These are phyloP conservation scores for Pichia sp. DNA, from an alignment of 1,139 yeast species.

Conservation along the genomic window DNA sequence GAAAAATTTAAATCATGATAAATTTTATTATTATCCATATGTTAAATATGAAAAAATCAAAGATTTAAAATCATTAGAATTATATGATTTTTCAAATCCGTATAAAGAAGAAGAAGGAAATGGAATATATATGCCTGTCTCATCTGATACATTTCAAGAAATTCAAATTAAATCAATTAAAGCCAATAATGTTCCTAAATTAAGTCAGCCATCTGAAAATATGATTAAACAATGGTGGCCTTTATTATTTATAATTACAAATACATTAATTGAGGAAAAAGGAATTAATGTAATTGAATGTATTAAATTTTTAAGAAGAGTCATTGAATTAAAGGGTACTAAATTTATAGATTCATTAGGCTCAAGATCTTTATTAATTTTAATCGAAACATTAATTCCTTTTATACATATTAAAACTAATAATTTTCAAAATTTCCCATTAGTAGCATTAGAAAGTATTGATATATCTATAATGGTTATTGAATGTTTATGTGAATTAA, in stretches of 20 bases:
- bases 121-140: background rate
- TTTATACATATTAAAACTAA: slow-evolving; percentile 1
- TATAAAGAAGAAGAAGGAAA: background rate
- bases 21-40: slow-evolving; percentile 8
- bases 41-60: background rate
- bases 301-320: slow-evolving; percentile 58
- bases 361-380: slow-evolving; percentile 63
- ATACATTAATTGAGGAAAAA: slow-evolving; percentile 19
- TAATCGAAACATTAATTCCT: slow-evolving; percentile 42
- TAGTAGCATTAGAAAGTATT: background rate
- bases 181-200: background rate
- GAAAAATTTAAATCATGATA: slow-evolving; percentile 8
- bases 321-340: slow-evolving; percentile 55
- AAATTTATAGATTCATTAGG: slow-evolving; percentile 58
- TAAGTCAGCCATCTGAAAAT: background rate
- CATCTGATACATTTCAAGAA: too few relatives aligned
- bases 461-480: background rate
- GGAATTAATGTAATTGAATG: slow-evolving; percentile 76
- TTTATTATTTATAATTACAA: slow-evolving; percentile 2
- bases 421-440: background rate
- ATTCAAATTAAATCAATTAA: background rate
- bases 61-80: too few relatives aligned
- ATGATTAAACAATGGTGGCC: slow-evolving; percentile 8
- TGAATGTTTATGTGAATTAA: slow-evolving; percentile 11
- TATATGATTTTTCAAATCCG: slow-evolving; percentile 1